Evolutionary conservation across 345 rosid genomes (phyloP), one percentile per base, ranked within the genome.

Genomic region (Theobroma cacao): DNA sequence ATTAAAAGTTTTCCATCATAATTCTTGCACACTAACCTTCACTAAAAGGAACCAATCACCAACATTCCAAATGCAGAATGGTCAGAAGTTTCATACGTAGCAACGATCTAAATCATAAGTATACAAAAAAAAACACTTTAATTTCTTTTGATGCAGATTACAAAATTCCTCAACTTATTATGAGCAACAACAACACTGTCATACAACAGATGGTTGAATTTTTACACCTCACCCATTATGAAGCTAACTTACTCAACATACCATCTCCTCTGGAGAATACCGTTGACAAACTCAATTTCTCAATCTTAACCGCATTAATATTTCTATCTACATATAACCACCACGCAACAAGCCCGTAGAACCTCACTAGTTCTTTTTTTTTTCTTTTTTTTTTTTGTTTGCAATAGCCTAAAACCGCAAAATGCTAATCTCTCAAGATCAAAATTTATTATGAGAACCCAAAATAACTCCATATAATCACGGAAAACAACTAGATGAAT

Each of bases 1-100:
- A 38, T 65, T 64, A 68, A 68, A 55, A 68, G 15, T 43, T 47
- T 69, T 48, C 59, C 40, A 30, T 48, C 59, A 30, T 70, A 70
- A 48, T 28, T 36, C 40, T 70, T 70, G 59, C 58, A 31, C 24
- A 8, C 38, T 28, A 30, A 5, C 41, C 17, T 70, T 26, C 34
- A 43, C 12, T 34, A 24, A 22, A 40, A 24, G 22, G n/a, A 41
- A n/a, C 48, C 45, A 28, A 61, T 61, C 20, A 14, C 38, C 11
- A 41, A 43, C 31, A 66, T 40, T 41, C n/a, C 53, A 41, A 26
- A 24, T 17, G 40, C 10, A 70, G 59, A 48, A 47, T 47, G 28
- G 41, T 24, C 40, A 38, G 3, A 65, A 65, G 28, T 1, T 38
- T 65, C 40, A 47, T 18, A 48, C 12, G 22, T 17, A 31, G 58